Evolutionary conservation across 129 eudicot species (phyloP).

Genomic region (Erigeron canadensis): DNA sequence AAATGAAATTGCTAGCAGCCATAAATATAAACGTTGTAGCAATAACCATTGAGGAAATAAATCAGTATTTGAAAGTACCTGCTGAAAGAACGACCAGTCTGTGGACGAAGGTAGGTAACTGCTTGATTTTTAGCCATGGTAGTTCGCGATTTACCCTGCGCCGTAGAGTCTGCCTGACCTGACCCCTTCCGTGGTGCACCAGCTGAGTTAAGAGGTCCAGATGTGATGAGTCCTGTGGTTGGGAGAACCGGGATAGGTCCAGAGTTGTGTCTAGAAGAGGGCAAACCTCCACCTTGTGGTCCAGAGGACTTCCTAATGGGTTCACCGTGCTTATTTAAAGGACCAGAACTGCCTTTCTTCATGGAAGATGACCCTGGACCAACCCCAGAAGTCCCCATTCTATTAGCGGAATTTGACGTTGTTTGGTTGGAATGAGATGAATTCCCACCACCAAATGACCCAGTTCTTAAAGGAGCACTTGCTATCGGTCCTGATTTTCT

Average conservation of each 20-base stretch:
- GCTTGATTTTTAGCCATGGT: conserved; percentile 69
- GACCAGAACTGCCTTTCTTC: conserved; percentile 83
- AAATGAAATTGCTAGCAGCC: conserved; percentile 32
- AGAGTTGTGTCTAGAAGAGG: conserved; percentile 73
- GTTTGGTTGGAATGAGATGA: conserved; percentile 60
- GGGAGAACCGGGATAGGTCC: conserved; percentile 83
- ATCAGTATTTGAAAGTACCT: conserved; percentile 39
- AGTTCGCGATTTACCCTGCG: conserved; percentile 45
- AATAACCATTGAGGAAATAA: conserved; percentile 22
- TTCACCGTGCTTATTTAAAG: conserved; percentile 86
- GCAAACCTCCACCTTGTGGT: conserved; percentile 70
- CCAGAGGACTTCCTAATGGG: conserved; percentile 83
- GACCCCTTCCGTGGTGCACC: conserved; percentile 84
- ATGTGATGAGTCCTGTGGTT: conserved; percentile 76
- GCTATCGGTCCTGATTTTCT: conserved; percentile 81
- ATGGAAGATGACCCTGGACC: conserved; percentile 65
- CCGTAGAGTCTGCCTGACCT: conserved; percentile 58
- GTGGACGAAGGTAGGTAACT: conserved; percentile 58
- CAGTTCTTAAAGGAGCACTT: conserved; percentile 62
- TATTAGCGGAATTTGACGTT: conserved; percentile 41
- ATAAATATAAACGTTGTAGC: conserved; percentile 8
- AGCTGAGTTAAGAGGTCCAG: conserved; percentile 77
- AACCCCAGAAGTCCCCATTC: conserved; percentile 41
- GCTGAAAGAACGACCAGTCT: conserved; percentile 45
- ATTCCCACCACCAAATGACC: conserved; percentile 68